Evolutionary conservation across 1,139 yeast species (phyloP), one percentile per base, ranked within the genome.

Genomic region (Pichia sp.): DNA sequence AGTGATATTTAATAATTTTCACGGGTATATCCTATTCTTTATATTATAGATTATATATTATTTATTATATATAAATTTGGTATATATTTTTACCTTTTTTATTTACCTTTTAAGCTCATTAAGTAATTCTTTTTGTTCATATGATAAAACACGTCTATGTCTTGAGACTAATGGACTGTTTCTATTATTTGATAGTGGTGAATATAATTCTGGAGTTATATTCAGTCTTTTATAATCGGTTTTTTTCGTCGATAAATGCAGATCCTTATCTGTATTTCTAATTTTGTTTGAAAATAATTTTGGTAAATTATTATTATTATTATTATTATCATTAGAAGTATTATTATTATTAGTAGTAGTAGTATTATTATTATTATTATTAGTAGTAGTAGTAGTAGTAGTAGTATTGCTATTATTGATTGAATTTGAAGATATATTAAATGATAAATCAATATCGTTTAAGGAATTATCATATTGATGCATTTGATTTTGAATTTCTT

Each of bases 121-220:
- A 45, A 76, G 60, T 36, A 77, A 59, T 54, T 75, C 78, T 43
- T 64, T 65, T 54, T 77, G 81, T 57, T 76, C 82, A 55, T 65
- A 73, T 0, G 79, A 74, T 45, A 75, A 61, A 2, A 68, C 66
- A 45, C 79, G 61, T 42, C 58, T 63, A 29, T 51, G 59, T 18
- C 18, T 18, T 18, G 18, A 18, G 18, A 18, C 18, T 18, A 18
- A 18, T 18, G 18, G 18, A 18, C 18, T 18, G 18, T 18, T 18
- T 18, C n/a, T 34, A 11, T 11, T 34, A 25, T 26, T 36, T 36
- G 39, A 36, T 5, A 18, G 18, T 18, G 18, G 18, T 18, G 18
- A 18, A 18, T 18, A 18, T 18, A 18, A 18, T 18, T 18, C 18
- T 18, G 18, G 18, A 18, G 18, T 18, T 18, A 18, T 18, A 18